Base-by-base conservation (phyloP, 352 stramenopile species). In the Blastocystis sp. region DNA sequence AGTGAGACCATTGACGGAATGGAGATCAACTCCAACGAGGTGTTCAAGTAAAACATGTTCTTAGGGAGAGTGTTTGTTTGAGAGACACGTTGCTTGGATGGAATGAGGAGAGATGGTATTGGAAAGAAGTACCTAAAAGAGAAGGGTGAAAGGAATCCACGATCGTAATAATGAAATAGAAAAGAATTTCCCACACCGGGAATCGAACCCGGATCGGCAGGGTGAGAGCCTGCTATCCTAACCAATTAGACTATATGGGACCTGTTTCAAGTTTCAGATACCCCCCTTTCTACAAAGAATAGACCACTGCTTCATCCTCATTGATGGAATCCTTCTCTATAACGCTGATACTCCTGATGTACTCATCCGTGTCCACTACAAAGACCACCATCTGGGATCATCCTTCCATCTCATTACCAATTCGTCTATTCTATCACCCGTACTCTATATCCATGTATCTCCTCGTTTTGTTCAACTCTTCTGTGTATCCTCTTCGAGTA, bases 11-110 rank as follows among this genome's bases (percentile, higher is more conserved):
- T 78, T 24, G 38, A 78, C 18, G 67, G 67, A 57, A 78, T 56
- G 67, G 67, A 78, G 67, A 78, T 78, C 32, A 78, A 57, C 67
- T 78, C 67, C 38, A 78, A 78, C 46, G 67, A 78, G 44, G 67
- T 78, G 0, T 78, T 78, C 67, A 78, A 78, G 67, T 78, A 78
- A 78, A 49, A n/a, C 27, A 63, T 7, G 8, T 63, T 63, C 29
- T 63, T 11, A 54, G 11, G 46, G 11, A 54, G 11, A 54, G 21
- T 54, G 11, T 54, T 11, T 21, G 21, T 11, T 54, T 21, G 46
- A 54, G 11, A 54, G 21, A 21, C 46, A 54, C 21, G 11, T 11
- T 21, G 21, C 11, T 54, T 21, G 11, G 46, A 54, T 54, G 11
- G 9, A 21, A 21, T 21, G 11, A 54, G 11, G 46, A 54, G 46